Evolutionary conservation across 768 basidiomycete genomes (phyloP).

Genomic region (Phallus indusiatus): DNA sequence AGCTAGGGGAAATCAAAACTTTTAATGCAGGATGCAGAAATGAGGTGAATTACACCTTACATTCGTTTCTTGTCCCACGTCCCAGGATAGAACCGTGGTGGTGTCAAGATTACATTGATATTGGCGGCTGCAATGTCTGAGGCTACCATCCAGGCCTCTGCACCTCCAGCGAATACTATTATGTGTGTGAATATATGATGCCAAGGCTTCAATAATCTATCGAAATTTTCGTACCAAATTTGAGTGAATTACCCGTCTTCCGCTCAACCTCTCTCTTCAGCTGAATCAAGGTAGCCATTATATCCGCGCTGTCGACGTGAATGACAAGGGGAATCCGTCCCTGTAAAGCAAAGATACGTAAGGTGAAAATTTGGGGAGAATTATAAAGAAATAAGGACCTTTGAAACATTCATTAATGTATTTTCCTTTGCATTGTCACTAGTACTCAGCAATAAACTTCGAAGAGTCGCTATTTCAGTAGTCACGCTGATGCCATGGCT

Average conservation of each 20-base stretch:
- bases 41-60: constrained; percentile 28
- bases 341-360: constrained; percentile 22
- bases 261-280: constrained; percentile 27
- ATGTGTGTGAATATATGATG: constrained; percentile 34
- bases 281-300: constrained; percentile 28
- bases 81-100: constrained; percentile 50
- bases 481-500: constrained; percentile 48
- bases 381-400: constrained; percentile 27
- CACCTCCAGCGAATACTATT: constrained; percentile 53
- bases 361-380: background rate
- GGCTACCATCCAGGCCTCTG: constrained; percentile 58
- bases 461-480: constrained; percentile 69
- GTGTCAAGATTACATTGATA: constrained; percentile 64
- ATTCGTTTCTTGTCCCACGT: constrained; percentile 59
- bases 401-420: constrained; percentile 49
- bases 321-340: constrained; percentile 60
- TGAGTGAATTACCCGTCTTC: background rate
- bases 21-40: background rate
- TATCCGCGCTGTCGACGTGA: constrained; percentile 26
- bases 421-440: constrained; percentile 42
- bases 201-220: constrained; percentile 46
- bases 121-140: constrained; percentile 48
- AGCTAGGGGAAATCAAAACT: background rate
- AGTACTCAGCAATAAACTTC: constrained; percentile 43
- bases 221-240: constrained; percentile 65